A percentile compares a stretch with the other conserved stretches of the same genome.
phyloP scores from a whole-genome alignment of 23 red algal genomes.

The Chondrus crispus region DNA sequence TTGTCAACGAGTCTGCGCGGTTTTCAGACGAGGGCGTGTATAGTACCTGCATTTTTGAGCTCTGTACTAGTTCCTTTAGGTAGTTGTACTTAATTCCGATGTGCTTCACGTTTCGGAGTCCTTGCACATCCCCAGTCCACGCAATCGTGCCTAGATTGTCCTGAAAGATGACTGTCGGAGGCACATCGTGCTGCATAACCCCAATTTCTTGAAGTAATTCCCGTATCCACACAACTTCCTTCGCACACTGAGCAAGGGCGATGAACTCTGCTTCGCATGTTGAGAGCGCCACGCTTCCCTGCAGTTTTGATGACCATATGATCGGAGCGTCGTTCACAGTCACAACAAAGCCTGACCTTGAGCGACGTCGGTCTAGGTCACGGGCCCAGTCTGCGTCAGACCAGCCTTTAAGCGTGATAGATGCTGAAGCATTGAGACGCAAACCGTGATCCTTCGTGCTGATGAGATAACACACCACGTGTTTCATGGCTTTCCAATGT shows the following conservation, averaged over 20 bases:
- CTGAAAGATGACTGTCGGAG: background rate
- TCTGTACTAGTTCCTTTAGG: background rate
- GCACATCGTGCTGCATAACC: too few species aligned
- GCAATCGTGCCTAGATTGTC: conserved; percentile 6
- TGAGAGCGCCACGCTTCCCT: background rate
- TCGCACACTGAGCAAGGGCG: conserved; percentile 4
- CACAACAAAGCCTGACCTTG: background rate
- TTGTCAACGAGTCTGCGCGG: background rate
- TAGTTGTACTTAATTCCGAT: background rate
- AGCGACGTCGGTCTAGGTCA: background rate
- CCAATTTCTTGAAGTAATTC: too few species aligned
- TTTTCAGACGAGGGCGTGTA: background rate
- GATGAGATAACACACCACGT: background rate
- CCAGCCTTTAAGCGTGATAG: background rate
- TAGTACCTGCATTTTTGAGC: background rate
- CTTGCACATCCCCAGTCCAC: background rate
- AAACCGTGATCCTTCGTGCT: background rate
- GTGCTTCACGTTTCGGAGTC: conserved; percentile 14
- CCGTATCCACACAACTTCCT: background rate
- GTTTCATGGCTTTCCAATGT: background rate
- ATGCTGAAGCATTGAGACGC: background rate
- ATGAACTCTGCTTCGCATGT: background rate
- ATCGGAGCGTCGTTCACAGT: background rate
- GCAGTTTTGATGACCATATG: background rate
- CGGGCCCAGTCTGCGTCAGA: background rate